Evolutionary conservation across 1,139 yeast species (phyloP).

Genomic region (Zygoascus meyerae): DNA sequence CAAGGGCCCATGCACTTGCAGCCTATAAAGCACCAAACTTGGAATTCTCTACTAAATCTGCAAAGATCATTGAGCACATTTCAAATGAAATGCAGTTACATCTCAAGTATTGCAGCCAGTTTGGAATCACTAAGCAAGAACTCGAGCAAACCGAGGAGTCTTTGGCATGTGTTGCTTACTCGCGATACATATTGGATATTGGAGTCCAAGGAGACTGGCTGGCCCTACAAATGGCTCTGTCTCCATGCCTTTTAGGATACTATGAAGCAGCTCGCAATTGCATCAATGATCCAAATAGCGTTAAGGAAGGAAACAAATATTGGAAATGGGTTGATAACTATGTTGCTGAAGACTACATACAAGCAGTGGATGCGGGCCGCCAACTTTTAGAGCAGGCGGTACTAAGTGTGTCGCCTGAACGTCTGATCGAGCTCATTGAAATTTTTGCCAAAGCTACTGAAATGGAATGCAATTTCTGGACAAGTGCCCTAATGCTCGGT

Average conservation of each 20-base stretch:
- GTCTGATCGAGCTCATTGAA: constrained; percentile 48
- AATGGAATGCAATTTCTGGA: constrained; percentile 65
- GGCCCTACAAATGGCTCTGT: constrained; percentile 59
- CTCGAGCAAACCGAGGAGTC: constrained; percentile 47
- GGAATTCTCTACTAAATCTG: constrained; percentile 47
- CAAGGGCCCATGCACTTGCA: constrained; percentile 60
- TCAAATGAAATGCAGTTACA: constrained; percentile 55
- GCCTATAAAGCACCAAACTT: constrained; percentile 56
- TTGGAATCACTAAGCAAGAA: constrained; percentile 44
- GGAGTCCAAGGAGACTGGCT: constrained; percentile 54
- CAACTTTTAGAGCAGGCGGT: constrained; percentile 43
- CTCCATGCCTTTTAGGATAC: constrained; percentile 78
- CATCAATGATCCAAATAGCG: constrained; percentile 17
- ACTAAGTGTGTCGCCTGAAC: constrained; percentile 34
- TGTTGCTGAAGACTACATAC: constrained; percentile 48
- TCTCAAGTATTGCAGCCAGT: constrained; percentile 44
- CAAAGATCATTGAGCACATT: constrained; percentile 48
- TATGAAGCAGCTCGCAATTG: constrained; percentile 44
- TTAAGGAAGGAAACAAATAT: constrained; percentile 34
- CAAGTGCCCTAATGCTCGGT: constrained; percentile 30
- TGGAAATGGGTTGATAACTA: constrained; percentile 60
- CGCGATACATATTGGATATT: constrained; percentile 51
- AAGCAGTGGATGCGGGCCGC: constrained; percentile 49
- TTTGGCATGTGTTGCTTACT: constrained; percentile 53
- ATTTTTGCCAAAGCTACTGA: constrained; percentile 54